Evolutionary conservation across 129 eudicot genomes (phyloP).

Genomic region (Rutidosis leptorrhynchoides): DNA sequence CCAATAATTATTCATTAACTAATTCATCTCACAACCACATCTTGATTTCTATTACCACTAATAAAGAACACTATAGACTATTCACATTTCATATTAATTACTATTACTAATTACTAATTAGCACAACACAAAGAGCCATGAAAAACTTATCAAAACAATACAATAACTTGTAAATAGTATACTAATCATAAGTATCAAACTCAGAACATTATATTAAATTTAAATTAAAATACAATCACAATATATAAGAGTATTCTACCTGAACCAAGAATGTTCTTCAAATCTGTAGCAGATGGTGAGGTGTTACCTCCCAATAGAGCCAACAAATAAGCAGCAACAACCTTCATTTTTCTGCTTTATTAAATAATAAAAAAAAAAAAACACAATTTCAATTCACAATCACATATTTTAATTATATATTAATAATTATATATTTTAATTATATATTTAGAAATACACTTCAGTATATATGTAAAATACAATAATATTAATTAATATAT

Average conservation of each 20-base stretch:
- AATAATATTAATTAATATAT: too few species aligned
- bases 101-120: neutral
- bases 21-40: neutral
- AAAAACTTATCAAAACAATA: neutral
- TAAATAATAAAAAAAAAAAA: too few species aligned
- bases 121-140: neutral
- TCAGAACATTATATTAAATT: neutral
- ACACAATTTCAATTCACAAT: neutral
- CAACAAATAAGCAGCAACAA: slow-evolving; percentile 66
- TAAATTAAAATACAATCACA: neutral
- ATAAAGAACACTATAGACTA: neutral
- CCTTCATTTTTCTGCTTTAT: slow-evolving; percentile 48
- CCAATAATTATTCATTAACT: too few species aligned
- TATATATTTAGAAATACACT: neutral
- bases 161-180: neutral
- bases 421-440: too few species aligned
- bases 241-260: slow-evolving; percentile 28
- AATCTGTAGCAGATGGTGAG: slow-evolving; percentile 47
- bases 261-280: slow-evolving; percentile 55
- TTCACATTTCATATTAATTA: neutral
- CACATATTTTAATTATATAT: neutral
- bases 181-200: neutral
- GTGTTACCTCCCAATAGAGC: slow-evolving; percentile 77
- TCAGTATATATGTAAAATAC: too few species aligned
- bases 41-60: neutral